Base-by-base conservation (phyloP, 306 rosid genomes). In the Inga oerstediana region DNA sequence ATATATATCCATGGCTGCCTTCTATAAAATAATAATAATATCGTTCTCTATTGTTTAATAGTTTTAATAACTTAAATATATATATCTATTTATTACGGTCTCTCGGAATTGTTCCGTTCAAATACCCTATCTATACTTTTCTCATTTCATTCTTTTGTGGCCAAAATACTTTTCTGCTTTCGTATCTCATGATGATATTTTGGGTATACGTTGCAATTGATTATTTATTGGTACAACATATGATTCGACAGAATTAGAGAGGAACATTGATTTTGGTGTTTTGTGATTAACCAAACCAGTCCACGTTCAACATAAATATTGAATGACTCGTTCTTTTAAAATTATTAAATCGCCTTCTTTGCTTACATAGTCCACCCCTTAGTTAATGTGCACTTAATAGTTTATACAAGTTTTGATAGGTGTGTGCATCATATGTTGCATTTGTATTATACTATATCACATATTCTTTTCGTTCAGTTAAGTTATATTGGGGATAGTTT, bases 21-120 rank as follows among this genome's bases (percentile, higher is more conserved):
- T 14, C 14, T 34, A 41, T n/a, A 44, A 15, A 15, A 44, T 10
- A 54, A 8, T 4, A 5, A 59, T 59, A 71, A 34, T 4, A 44
- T 44, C 44, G 17, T 85, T 81, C 85, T 35, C 80, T 54, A 43
- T 68, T 85, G 77, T 85, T 72, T 78, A 73, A 22, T 72, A 71
- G 5, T 81, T 81, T 72, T 73, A 72, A 51, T 19, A 22, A 85
- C 85, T 65, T 74, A 27, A 59, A 71, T 72, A 46, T 59, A 24
- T 24, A 24, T 22, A 62, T 20, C 11, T 39, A 17, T 39, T 39
- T n/a, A 83, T 64, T 61, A 12, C 43, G 17, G 20, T 24, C n/a
- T 46, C 14, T 27, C 8, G 1, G 30, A 78, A 77, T 49, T 54
- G 34, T 78, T 81, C 85, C 74, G 10, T 81, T 54, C 83, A 78